Evolutionary conservation across 2,329 filamentous ascomycete genomes (phyloP).

Genomic region (Nothophaeocryptopus gaeumannii): DNA sequence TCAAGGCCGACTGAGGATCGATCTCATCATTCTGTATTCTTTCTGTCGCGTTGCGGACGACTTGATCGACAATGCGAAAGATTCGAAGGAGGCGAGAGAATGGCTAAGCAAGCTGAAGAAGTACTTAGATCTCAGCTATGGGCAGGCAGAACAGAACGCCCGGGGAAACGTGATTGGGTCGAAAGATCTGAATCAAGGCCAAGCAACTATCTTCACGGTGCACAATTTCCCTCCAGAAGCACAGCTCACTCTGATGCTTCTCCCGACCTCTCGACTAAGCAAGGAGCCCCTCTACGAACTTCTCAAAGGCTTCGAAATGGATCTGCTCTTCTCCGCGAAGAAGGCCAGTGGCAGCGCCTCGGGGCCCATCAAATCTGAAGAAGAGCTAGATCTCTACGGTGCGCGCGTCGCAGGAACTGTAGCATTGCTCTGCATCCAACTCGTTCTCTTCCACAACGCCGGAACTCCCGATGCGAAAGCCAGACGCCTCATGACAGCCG

Average conservation of each 20-base stretch:
- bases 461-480: constrained; percentile 32
- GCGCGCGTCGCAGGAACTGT: constrained; percentile 70
- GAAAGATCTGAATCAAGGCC: constrained; percentile 30
- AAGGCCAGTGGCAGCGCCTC: constrained; percentile 8
- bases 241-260: constrained; percentile 56
- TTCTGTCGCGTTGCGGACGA: constrained; percentile 74
- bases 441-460: constrained; percentile 60
- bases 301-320: constrained; percentile 66
- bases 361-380: constrained; percentile 57
- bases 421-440: constrained; percentile 64
- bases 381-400: constrained; percentile 62
- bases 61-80: constrained; percentile 63
- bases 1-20: constrained; percentile 63
- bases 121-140: constrained; percentile 57
- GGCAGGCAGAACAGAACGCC: constrained; percentile 23
- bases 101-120: constrained; percentile 60
- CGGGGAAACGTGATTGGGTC: constrained; percentile 29
- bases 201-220: constrained; percentile 41
- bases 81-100: constrained; percentile 50
- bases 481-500: constrained; percentile 53
- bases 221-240: constrained; percentile 53
- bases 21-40: constrained; percentile 67
- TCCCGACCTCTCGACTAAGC: constrained; percentile 59
- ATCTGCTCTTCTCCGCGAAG: constrained; percentile 54
- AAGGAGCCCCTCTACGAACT: constrained; percentile 61